phyloP scores from a whole-genome alignment of 1,284 basidiomycete genomes.

The Peniophora sp. region DNA sequence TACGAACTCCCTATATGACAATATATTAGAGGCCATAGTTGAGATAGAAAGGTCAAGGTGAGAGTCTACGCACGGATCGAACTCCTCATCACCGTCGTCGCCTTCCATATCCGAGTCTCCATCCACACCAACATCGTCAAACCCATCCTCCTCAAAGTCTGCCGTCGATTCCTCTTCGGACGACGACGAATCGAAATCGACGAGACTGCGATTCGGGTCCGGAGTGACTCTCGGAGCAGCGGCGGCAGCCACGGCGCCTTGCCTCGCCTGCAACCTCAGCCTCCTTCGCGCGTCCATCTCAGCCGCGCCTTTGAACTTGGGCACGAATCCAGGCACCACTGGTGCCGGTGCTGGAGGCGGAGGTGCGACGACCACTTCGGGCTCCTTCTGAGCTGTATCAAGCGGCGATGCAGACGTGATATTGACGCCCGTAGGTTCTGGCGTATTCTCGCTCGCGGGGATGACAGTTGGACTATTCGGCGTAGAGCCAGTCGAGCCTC shows the following conservation, averaged over 20 bases:
- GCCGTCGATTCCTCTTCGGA: conserved; percentile 37
- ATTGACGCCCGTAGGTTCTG: conserved; percentile 8
- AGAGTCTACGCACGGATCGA: conserved; percentile 55
- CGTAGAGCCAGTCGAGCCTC: neutral
- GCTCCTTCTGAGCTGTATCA: conserved; percentile 9
- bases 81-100: conserved; percentile 53
- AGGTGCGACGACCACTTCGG: neutral
- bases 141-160: conserved; percentile 48
- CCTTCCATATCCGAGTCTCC: conserved; percentile 53
- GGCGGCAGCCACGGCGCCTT: conserved; percentile 9
- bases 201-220: conserved; percentile 18
- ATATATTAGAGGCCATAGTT: no score
- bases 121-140: conserved; percentile 40
- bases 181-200: conserved; percentile 45
- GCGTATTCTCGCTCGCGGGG: conserved; percentile 13
- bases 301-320: conserved; percentile 66
- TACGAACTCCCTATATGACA: conserved; percentile 38
- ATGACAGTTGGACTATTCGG: conserved; percentile 1
- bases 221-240: neutral
- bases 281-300: conserved; percentile 71
- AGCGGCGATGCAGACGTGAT: conserved; percentile 10
- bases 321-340: conserved; percentile 38
- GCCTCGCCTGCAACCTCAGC: conserved; percentile 41
- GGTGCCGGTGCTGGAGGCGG: conserved; percentile 6
- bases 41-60: neutral